These are phyloP conservation scores for Aspergillus quadrilineatus DNA, from an alignment of 2,329 filamentous ascomycete genomes.

Conservation along the genomic window DNA sequence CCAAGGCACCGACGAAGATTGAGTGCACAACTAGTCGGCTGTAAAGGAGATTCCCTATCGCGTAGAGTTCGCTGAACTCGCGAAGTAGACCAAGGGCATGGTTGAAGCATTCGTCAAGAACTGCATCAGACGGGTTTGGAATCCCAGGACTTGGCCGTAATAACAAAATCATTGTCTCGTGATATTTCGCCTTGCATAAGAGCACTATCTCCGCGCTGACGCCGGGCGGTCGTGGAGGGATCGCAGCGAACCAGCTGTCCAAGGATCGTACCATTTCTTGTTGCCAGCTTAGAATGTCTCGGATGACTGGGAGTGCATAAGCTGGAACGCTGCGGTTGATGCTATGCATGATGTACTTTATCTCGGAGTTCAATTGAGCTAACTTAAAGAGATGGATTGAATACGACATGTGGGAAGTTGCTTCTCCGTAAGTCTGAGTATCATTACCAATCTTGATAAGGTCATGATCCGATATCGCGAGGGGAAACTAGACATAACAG, in stretches of 20 bases:
- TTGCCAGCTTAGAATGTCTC: conserved; percentile 51
- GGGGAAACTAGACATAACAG: conserved; percentile 20
- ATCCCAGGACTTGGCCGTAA: conserved; percentile 55
- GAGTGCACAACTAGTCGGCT: conserved; percentile 53
- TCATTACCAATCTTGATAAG: neutral
- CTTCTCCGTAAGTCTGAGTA: conserved; percentile 14
- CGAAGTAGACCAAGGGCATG: conserved; percentile 46
- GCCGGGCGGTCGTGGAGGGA: conserved; percentile 29
- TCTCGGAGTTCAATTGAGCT: conserved; percentile 53
- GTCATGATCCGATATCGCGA: conserved; percentile 15
- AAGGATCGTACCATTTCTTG: conserved; percentile 42
- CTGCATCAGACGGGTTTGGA: conserved; percentile 46
- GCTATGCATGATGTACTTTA: conserved; percentile 58
- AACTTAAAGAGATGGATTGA: conserved; percentile 51
- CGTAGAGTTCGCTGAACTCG: conserved; percentile 47
- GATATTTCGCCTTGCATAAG: conserved; percentile 49
- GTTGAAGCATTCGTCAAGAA: conserved; percentile 44
- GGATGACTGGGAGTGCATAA: conserved; percentile 51
- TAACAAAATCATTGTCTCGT: conserved; percentile 51
- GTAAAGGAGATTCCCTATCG: conserved; percentile 47
- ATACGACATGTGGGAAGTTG: conserved; percentile 39
- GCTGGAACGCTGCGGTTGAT: conserved; percentile 48
- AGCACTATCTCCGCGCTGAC: conserved; percentile 14
- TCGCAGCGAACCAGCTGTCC: conserved; percentile 41
- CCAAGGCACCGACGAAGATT: conserved; percentile 50